phyloP scores from a whole-genome alignment of 2,329 filamentous ascomycete species.

The Talaromyces atroroseus region DNA sequence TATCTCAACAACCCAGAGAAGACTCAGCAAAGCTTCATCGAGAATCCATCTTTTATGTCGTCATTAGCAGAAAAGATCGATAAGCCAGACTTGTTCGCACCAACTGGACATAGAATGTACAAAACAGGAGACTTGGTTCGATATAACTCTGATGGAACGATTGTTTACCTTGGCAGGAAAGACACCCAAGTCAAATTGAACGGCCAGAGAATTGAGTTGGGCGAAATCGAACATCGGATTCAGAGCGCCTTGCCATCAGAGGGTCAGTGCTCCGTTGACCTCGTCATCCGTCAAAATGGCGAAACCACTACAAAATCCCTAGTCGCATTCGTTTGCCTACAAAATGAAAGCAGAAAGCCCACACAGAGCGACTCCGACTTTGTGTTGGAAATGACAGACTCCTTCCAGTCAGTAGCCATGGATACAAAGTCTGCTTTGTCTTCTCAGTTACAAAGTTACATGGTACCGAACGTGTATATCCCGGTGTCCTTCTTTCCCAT shows the following conservation, averaged over 20 bases:
- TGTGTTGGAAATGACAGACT: slow-evolving; percentile 4
- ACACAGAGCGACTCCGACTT: slow-evolving; percentile 23
- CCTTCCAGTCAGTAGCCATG: slow-evolving; percentile 8
- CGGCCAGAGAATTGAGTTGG: slow-evolving; percentile 39
- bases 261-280: slow-evolving; percentile 36
- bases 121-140: slow-evolving; percentile 29
- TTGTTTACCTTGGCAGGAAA: slow-evolving; percentile 27
- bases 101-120: slow-evolving; percentile 30
- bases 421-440: not conserved
- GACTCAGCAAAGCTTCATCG: slow-evolving; percentile 32
- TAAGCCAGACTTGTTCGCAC: slow-evolving; percentile 10
- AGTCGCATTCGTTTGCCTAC: slow-evolving; percentile 12
- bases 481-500: slow-evolving; percentile 11
- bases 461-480: slow-evolving; percentile 15
- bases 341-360: slow-evolving; percentile 17
- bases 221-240: slow-evolving; percentile 31
- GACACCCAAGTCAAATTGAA: slow-evolving; percentile 38
- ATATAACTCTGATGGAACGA: slow-evolving; percentile 34
- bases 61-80: not conserved
- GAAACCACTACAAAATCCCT: slow-evolving; percentile 3
- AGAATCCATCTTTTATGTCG: slow-evolving; percentile 30
- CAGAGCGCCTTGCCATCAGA: slow-evolving; percentile 25
- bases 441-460: slow-evolving; percentile 11
- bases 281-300: slow-evolving; percentile 8
- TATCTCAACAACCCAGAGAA: slow-evolving; percentile 41